Conservation (phyloP, 2,329 filamentous ascomycete species). For the Exophiala bonariae region DNA sequence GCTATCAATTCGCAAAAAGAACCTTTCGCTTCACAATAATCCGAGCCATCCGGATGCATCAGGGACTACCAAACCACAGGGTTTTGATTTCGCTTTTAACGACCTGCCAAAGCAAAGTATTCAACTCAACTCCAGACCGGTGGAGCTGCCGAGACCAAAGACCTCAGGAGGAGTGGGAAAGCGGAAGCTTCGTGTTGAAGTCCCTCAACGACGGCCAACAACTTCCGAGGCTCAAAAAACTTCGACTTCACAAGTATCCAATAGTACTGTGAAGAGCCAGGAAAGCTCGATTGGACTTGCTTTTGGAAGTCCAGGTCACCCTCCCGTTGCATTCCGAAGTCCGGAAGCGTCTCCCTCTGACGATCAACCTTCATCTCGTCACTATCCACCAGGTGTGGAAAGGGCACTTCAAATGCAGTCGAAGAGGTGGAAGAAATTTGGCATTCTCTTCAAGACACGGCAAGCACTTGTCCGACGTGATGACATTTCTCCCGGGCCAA, state of each 20-base stretch:
- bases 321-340: constrained; percentile 15
- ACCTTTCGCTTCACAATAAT: constrained; percentile 13
- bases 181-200: constrained; percentile 15
- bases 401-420: constrained; percentile 19
- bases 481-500: constrained; percentile 14
- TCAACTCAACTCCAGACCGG: constrained; percentile 5
- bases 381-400: constrained; percentile 7
- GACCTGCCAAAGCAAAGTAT: constrained; percentile 9
- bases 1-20: constrained; percentile 18
- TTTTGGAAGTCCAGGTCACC: constrained; percentile 63
- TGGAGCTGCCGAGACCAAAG: constrained; percentile 14
- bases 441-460: constrained; percentile 43
- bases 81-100: constrained; percentile 26
- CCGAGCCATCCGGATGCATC: constrained; percentile 11
- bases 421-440: constrained; percentile 50
- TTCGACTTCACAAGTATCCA: constrained; percentile 5
- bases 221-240: constrained; percentile 19
- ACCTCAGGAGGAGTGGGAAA: constrained; percentile 16
- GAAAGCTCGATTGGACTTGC: constrained; percentile 69
- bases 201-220: constrained; percentile 14
- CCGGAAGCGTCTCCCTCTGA: constrained; percentile 1
- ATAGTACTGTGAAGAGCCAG: constrained; percentile 25
- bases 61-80: constrained; percentile 7
- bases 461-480: constrained; percentile 12
- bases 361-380: constrained; percentile 7